phyloP scores from a whole-genome alignment of 768 basidiomycete species.

The Naganishia vishniacii region DNA sequence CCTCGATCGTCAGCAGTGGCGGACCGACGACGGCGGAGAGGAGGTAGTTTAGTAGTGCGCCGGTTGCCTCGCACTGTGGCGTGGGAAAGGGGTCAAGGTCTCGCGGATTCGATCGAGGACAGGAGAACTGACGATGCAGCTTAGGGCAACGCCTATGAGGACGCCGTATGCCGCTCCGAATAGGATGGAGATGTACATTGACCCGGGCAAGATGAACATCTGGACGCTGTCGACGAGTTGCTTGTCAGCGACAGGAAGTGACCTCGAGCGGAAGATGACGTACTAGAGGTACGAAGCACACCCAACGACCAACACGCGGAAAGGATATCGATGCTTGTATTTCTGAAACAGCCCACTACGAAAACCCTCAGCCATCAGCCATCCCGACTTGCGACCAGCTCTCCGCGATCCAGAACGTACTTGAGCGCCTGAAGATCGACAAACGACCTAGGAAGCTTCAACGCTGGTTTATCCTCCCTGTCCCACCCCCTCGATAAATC shows the following conservation, averaged over 20 bases:
- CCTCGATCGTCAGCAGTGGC: conserved; percentile 77
- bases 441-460: conserved; percentile 84
- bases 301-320: conserved; percentile 78
- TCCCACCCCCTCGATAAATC: conserved; percentile 22
- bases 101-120: background rate
- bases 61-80: conserved; percentile 70
- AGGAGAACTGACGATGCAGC: conserved; percentile 58
- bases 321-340: conserved; percentile 81
- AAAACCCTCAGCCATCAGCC: background rate
- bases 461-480: conserved; percentile 67
- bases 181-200: conserved; percentile 95
- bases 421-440: conserved; percentile 80
- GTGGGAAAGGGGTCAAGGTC: background rate
- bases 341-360: conserved; percentile 52
- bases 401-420: conserved; percentile 50
- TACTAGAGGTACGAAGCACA: conserved; percentile 87
- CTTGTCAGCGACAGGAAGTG: no score
- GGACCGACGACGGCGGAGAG: conserved; percentile 89
- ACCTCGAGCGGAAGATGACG: conserved; percentile 46
- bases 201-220: conserved; percentile 91
- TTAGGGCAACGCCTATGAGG: conserved; percentile 74
- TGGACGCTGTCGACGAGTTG: conserved; percentile 62
- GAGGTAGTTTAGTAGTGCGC: conserved; percentile 85
- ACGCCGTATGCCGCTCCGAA: conserved; percentile 95
- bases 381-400: background rate